These are phyloP conservation scores for Chytriomyces confervae DNA, from an alignment of 192 early-diverging fungal species.

Conservation along the genomic window DNA sequence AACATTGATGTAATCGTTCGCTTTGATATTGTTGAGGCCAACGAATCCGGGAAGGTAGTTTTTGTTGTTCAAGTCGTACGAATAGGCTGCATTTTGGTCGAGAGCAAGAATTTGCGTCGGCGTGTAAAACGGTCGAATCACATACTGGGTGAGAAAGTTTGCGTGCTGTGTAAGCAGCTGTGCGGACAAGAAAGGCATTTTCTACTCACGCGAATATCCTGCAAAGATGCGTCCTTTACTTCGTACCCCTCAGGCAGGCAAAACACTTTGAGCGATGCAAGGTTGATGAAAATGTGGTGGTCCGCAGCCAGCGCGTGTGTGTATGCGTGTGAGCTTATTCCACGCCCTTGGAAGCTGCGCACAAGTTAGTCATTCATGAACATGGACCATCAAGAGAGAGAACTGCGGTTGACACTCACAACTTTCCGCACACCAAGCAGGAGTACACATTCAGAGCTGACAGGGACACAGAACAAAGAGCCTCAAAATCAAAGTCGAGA, in stretches of 20 bases:
- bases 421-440: conserved; percentile 95
- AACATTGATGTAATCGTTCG: conserved; percentile 93
- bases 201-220: conserved; percentile 85
- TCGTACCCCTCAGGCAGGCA: conserved; percentile 95
- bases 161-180: neutral
- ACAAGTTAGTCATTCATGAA: neutral
- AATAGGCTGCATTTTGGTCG: conserved; percentile 63
- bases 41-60: conserved; percentile 89
- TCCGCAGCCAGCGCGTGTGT: conserved; percentile 93
- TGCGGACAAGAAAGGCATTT: neutral
- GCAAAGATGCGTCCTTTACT: conserved; percentile 80
- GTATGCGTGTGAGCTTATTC: conserved; percentile 89
- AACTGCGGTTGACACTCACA: conserved; percentile 47
- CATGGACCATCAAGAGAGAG: conserved; percentile 65
- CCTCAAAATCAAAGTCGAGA: conserved; percentile 99
- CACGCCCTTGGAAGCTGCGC: conserved; percentile 67
- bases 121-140: conserved; percentile 82
- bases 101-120: conserved; percentile 67
- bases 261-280: conserved; percentile 85
- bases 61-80: conserved; percentile 85
- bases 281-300: conserved; percentile 96
- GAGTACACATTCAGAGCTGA: conserved; percentile 94
- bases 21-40: conserved; percentile 93
- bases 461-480: conserved; percentile 93
- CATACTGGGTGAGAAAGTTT: conserved; percentile 61